Evolutionary conservation across 2,329 filamentous ascomycete species (phyloP), one percentile per base, ranked within the genome.

Genomic region (Calonectria hawksworthii): DNA sequence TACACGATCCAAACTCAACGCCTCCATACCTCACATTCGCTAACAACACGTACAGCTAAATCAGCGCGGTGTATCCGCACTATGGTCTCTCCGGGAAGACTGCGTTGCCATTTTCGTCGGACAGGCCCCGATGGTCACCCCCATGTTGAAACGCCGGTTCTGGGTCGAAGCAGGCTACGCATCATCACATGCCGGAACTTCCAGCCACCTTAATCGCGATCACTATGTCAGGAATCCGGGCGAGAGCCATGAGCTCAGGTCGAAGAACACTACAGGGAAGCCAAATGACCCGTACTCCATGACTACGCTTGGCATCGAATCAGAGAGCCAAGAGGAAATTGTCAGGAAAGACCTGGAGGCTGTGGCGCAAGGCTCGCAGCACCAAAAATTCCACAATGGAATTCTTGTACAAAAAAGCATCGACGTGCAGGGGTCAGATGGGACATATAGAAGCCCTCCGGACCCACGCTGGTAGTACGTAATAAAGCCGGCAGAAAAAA

Each of bases 401-500:
- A 63, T 63, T 63, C 56, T 63, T 28, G 56, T 63, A 38, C 56
- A 41, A 41, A 63, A 63, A 36, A 26, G n/a, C 23, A 36, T 63
- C 26, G 56, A 63, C 34, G 36, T 63, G 23, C 56, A 63, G 14
- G 56, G 56, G 23, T 63, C 56, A 18, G 36, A 63, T 10, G 56
- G 56, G 36, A 41, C 23, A 28, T 63, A 41, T 11, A 63, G 23
- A 28, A 18, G 2, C 34, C 26, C 56, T 14, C 38, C 28, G 8
- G 56, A 63, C 16, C 56, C 56, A 21, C 56, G 56, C 21, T 63
- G 56, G 56, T 63, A 63, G 38, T 63, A 36, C 34, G 36, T 63
- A 63, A 41, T 63, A 23, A 63, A 63, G 11, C 38, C 26, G 56
- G 13, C 36, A 30, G 4, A 41, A n/a, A 38, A 14, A 14, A 61